Percentiles rank a stretch among this genome's conserved stretches.
phyloP scores from a whole-genome alignment of 192 early-diverging fungal species.

The Podila epicladia region DNA sequence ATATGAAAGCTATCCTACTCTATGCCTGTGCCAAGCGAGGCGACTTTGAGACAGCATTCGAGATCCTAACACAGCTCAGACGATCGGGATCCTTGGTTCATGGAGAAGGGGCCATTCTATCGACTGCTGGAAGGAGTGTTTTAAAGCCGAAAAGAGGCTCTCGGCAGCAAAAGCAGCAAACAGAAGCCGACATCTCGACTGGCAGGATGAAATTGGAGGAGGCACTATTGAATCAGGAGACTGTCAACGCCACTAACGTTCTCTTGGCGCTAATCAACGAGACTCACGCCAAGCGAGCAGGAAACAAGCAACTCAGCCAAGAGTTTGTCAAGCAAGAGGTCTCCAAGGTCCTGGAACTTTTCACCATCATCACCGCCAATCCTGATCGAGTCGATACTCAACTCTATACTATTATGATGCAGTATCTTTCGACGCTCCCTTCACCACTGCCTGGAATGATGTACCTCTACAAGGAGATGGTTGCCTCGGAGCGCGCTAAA shows the following conservation, averaged over 20 bases:
- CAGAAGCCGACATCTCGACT: neutral
- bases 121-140: too few relatives aligned
- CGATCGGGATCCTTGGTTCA: slow-evolving; percentile 7
- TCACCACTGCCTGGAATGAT: slow-evolving; percentile 45
- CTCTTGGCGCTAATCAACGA: slow-evolving; percentile 40
- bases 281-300: slow-evolving; percentile 6
- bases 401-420: slow-evolving; percentile 50
- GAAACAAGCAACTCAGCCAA: slow-evolving; percentile 8
- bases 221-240: neutral
- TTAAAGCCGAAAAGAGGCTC: neutral
- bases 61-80: slow-evolving; percentile 30
- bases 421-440: slow-evolving; percentile 42
- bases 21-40: slow-evolving; percentile 46
- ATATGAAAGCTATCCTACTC: slow-evolving; percentile 46
- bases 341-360: slow-evolving; percentile 39
- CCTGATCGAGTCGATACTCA: slow-evolving; percentile 21
- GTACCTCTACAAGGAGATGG: slow-evolving; percentile 43
- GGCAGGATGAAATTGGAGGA: slow-evolving; percentile 1
- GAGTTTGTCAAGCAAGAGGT: slow-evolving; percentile 41
- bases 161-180: neutral
- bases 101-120: neutral
- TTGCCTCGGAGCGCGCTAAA: slow-evolving; percentile 4
- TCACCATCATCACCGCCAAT: slow-evolving; percentile 31
- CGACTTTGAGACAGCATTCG: slow-evolving; percentile 35
- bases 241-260: slow-evolving; percentile 35